Conservation (phyloP, 768 basidiomycete genomes). For the Hydnum rufescens region DNA sequence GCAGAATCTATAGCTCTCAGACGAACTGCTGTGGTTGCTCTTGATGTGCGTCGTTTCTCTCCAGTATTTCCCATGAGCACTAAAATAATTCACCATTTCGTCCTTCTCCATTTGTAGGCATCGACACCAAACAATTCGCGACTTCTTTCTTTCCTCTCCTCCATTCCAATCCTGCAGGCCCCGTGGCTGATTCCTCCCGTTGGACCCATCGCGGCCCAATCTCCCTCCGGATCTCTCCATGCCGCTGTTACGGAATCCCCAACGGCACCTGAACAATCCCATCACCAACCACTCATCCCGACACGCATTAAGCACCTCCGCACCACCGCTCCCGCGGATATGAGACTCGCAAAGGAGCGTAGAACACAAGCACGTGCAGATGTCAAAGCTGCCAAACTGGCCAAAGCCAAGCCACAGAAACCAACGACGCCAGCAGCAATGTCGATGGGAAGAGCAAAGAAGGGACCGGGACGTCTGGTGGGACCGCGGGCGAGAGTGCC, state of each 20-base stretch:
- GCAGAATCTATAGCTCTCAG: slow-evolving; percentile 45
- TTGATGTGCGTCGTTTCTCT: slow-evolving; percentile 47
- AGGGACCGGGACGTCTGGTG: too few species aligned
- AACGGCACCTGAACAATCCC: not conserved
- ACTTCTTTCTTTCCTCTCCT: slow-evolving; percentile 10
- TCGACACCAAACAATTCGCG: not conserved
- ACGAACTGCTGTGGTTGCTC: slow-evolving; percentile 41
- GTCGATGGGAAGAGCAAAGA: too few species aligned
- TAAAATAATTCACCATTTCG: not conserved
- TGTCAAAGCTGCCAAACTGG: slow-evolving; percentile 31
- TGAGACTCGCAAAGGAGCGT: slow-evolving; percentile 44
- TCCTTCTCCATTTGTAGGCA: too few species aligned
- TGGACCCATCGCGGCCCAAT: not conserved
- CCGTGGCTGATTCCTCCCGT: slow-evolving; percentile 35
- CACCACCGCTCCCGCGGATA: slow-evolving; percentile 62
- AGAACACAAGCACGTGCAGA: slow-evolving; percentile 30
- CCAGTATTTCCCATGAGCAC: too few species aligned
- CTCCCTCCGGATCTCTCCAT: not conserved
- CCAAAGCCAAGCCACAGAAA: too few species aligned
- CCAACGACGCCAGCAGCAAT: too few species aligned
- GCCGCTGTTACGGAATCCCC: not conserved
- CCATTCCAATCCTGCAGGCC: slow-evolving; percentile 37
- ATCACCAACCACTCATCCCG: slow-evolving; percentile 24
- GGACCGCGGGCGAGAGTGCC: too few species aligned
- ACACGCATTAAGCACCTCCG: slow-evolving; percentile 68